Base-by-base conservation (phyloP, 805 yeast genomes). In the Candida gorgasii region DNA sequence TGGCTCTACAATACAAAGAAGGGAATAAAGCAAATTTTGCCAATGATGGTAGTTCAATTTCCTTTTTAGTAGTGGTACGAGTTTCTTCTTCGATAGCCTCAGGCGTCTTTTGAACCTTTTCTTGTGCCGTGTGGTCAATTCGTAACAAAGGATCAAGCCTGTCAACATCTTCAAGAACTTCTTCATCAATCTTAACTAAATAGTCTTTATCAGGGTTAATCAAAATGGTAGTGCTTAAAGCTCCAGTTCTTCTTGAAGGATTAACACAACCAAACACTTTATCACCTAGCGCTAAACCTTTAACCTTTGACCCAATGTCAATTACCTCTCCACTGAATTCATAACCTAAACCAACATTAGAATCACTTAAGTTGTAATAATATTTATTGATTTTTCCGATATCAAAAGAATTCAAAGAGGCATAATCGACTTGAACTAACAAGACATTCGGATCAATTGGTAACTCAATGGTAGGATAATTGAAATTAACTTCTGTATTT, bases 361-460 rank as follows among this genome's bases (percentile, higher is more conserved):
- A 77, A 30, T 79, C 76, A 28, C 78, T 73, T 40, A 78, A 60
- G 47, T 80, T 77, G 18, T 71, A 59, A 13, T 70, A 56, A 52
- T 79, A 81, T 29, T 79, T 73, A 53, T 79, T 77, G 54, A 78
- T 68, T 40, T 84, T 76, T 44, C 81, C 73, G 50, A 82, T 54
- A 54, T 86, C 95, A 38, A 77, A 69, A 2, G 92, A 86, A 52
- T 82, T 83, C 28, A 86, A 63, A 1, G 84, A 78, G 1, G 79
- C 81, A 44, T 77, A 77, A 35, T 67, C 65, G 17, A 84, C 79
- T 49, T 82, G 76, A 9, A 86, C 79, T 15, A 85, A 65, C 4
- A 85, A 54, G 39, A 72, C 70, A 51, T 69, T 67, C 22, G 68
- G 56, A 6, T 69, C 61, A 36, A 80, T 62, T 2, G 84, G 86